Evolutionary conservation across 2,329 filamentous ascomycete species (phyloP).

Genomic region (Blastomyces gilchristii): DNA sequence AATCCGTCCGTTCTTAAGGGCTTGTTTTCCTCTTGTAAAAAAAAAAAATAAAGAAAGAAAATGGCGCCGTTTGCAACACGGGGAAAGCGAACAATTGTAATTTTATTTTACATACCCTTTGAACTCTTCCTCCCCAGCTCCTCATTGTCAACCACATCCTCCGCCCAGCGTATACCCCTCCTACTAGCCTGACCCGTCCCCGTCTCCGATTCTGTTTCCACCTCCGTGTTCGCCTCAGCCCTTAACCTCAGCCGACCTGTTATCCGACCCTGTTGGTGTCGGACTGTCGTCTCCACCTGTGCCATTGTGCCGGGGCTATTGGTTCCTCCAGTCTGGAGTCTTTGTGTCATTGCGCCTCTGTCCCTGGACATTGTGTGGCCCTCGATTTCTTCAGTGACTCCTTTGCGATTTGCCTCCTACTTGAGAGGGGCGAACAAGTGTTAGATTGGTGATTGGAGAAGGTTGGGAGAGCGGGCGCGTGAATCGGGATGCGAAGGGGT

Average conservation of each 20-base stretch:
- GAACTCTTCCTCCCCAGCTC: conserved; percentile 86
- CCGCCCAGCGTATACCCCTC: conserved; percentile 73
- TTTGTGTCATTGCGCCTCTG: not conserved
- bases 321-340: not conserved
- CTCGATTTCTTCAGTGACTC: not conserved
- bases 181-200: not conserved
- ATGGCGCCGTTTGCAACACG: not conserved
- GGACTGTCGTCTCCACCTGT: not conserved
- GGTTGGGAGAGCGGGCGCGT: not conserved
- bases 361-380: conserved; percentile 3
- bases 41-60: not conserved
- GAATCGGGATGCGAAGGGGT: not conserved
- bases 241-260: conserved; percentile 13
- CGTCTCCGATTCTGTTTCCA: not conserved
- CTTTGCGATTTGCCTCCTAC: not conserved
- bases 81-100: not conserved
- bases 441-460: not conserved
- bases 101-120: conserved; percentile 55
- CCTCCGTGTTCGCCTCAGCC: conserved; percentile 9
- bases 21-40: not conserved
- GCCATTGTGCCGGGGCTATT: not conserved
- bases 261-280: not conserved
- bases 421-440: not conserved
- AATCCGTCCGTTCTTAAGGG: not conserved
- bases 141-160: conserved; percentile 91